Evolutionary conservation across 2,329 filamentous ascomycete species (phyloP), one percentile per base, ranked within the genome.

Genomic region (Uncinocarpus reesii): DNA sequence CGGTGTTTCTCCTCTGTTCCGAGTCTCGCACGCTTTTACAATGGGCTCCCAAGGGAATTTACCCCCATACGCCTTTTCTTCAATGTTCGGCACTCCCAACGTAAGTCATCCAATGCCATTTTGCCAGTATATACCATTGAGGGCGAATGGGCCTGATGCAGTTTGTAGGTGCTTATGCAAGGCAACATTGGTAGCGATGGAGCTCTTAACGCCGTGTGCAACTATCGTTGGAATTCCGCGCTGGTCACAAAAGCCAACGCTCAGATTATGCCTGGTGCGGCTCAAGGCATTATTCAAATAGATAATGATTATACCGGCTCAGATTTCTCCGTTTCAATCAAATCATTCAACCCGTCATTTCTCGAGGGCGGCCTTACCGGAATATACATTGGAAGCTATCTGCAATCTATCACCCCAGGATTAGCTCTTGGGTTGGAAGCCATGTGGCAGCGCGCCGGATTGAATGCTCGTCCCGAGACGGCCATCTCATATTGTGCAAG

Each of bases 11-110:
- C 92, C 92, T 50, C 74, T 96, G 58, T 98, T 98, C 77, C 90
- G 96, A 71, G 85, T 95, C 59, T 95, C 90, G 56, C 92, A 98
- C 73, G 86, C 92, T 60, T 92, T 98, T 68, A 84, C 90, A 48
- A 86, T 95, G 79, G 90, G 92, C 59, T 79, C 78, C 36, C 87
- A 95, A 70, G 81, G 84, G 57, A 68, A 67, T 51, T 76, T 94
- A 67, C 89, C 89, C 65, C 92, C 92, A 31, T 98, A 98, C 71
- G 87, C 86, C 48, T 95, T 96, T 71, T 86, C 88, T 58, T 86
- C 86, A 56, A 80, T 98, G 63, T 95, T 92, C 66, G 92, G 92
- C 58, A 95, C 86, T 57, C 84, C 84, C 69, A 90, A 87, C 77
- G 90, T 95, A 70, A 59, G 78, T 73, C 49, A 21, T 23, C 21